Evolutionary conservation across 768 basidiomycete genomes (phyloP).

Genomic region (Gymnopilus dilepis): DNA sequence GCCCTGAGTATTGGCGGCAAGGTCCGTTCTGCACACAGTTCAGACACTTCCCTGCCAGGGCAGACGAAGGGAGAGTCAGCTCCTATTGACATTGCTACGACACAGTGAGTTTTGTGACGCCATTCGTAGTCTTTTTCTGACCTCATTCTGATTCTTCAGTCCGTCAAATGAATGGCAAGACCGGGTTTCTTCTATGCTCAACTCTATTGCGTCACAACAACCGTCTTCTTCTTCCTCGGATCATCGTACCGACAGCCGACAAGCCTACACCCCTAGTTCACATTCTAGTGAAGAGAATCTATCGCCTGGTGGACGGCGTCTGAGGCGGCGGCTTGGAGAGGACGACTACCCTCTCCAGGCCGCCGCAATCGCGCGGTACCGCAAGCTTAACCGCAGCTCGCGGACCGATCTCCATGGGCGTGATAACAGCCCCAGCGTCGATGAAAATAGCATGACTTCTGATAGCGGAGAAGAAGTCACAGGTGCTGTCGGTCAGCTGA

Average conservation of each 20-base stretch:
- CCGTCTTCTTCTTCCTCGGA: constrained; percentile 4
- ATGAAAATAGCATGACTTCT: constrained; percentile 38
- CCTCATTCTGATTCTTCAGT: constrained; percentile 1
- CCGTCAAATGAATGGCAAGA: constrained; percentile 79
- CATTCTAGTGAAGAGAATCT: constrained; percentile 33
- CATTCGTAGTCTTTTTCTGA: neutral
- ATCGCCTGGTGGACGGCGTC: constrained; percentile 46
- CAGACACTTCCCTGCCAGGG: constrained; percentile 23
- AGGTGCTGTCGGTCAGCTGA: constrained; percentile 84
- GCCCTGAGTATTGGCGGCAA: constrained; percentile 26
- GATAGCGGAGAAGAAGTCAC: constrained; percentile 51
- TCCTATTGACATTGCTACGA: constrained; percentile 53
- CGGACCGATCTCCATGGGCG: constrained; percentile 15
- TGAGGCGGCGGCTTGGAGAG: constrained; percentile 54
- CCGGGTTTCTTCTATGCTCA: constrained; percentile 53
- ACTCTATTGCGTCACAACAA: constrained; percentile 26
- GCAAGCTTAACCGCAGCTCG: constrained; percentile 8
- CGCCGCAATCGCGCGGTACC: constrained; percentile 1
- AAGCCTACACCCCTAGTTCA: constrained; percentile 25
- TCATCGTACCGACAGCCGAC: constrained; percentile 5
- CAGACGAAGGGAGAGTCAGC: constrained; percentile 30
- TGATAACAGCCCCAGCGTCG: constrained; percentile 40
- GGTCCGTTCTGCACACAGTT: constrained; percentile 22
- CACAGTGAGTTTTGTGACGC: constrained; percentile 54
- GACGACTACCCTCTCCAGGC: constrained; percentile 27